Percentiles rank a stretch among this genome's conserved stretches.
Evolutionary conservation across 371 early-diverging fungal species (phyloP).

Genomic region (Rhizomucor miehei): DNA sequence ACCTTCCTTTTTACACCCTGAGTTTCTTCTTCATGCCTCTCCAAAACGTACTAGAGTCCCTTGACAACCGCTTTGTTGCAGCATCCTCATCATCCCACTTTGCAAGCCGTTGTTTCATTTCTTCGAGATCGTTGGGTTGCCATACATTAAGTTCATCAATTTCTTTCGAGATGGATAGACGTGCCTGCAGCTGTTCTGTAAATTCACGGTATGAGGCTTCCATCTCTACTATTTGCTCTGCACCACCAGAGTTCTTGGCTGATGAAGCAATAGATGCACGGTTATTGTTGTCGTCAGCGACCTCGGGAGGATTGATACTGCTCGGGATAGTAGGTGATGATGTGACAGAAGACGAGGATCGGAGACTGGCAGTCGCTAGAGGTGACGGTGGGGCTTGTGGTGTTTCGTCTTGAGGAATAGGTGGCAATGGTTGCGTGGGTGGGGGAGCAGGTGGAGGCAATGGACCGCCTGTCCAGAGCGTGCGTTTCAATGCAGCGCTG

Average conservation of each 20-base stretch:
- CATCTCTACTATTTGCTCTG: conserved; percentile 4
- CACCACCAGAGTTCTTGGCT: conserved; percentile 3
- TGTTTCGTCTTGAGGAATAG: conserved; percentile 9
- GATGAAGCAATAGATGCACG: conserved; percentile 6
- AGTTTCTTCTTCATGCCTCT: conserved; percentile 29
- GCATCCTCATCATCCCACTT: conserved; percentile 7
- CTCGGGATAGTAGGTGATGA: background rate
- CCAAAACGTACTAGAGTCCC: conserved; percentile 15
- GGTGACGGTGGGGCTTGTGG: no score
- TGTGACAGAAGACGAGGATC: conserved; percentile 2
- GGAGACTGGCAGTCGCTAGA: background rate
- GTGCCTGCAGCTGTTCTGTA: conserved; percentile 21
- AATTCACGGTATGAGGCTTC: conserved; percentile 22
- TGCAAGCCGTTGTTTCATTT: conserved; percentile 9
- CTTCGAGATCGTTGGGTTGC: conserved; percentile 15
- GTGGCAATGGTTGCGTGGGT: conserved; percentile 23
- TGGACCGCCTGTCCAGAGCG: conserved; percentile 16
- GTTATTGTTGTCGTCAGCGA: background rate
- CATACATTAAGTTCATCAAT: conserved; percentile 21
- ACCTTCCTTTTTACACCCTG: conserved; percentile 10
- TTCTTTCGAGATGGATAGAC: conserved; percentile 23
- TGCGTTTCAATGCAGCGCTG: conserved; percentile 1
- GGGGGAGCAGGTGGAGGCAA: conserved; percentile 22
- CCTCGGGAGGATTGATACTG: background rate
- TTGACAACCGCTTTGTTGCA: conserved; percentile 7